Evolutionary conservation across 306 rosid genomes (phyloP).

Genomic region (Prosopis cineraria): DNA sequence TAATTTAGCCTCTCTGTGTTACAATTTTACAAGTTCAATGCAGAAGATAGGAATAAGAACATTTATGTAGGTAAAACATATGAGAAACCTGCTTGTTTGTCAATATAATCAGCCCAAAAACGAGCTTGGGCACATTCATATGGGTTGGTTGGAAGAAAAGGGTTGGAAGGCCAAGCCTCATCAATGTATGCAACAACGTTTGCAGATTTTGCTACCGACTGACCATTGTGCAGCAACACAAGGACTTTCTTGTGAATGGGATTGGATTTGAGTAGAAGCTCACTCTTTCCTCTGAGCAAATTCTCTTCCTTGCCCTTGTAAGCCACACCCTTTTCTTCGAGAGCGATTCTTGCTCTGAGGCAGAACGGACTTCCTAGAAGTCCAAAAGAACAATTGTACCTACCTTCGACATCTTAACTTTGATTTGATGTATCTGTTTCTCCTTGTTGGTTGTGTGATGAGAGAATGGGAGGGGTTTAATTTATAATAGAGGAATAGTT

Average conservation of each 20-base stretch:
- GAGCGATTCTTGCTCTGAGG: constrained; percentile 58
- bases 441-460: not conserved
- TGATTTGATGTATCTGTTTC: not conserved
- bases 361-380: constrained; percentile 53
- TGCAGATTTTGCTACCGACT: constrained; percentile 56
- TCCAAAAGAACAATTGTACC: constrained; percentile 37
- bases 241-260: constrained; percentile 69
- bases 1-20: not conserved
- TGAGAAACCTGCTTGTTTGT: constrained; percentile 52
- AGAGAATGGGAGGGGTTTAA: not conserved
- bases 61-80: not conserved
- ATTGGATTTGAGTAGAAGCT: constrained; percentile 56
- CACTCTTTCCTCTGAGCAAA: constrained; percentile 67
- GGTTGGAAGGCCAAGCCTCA: constrained; percentile 56
- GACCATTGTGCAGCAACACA: constrained; percentile 57
- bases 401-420: constrained; percentile 36
- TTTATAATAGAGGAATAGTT: not conserved
- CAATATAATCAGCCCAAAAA: constrained; percentile 69
- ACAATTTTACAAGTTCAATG: not conserved
- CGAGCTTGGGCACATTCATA: constrained; percentile 63
- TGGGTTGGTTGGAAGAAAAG: constrained; percentile 56
- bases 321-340: constrained; percentile 58
- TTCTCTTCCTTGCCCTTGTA: constrained; percentile 51
- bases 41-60: not conserved
- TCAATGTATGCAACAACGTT: constrained; percentile 56